These are phyloP conservation scores for Papiliotrema fonsecae DNA, from an alignment of 1,284 basidiomycete species.

Conservation along the genomic window DNA sequence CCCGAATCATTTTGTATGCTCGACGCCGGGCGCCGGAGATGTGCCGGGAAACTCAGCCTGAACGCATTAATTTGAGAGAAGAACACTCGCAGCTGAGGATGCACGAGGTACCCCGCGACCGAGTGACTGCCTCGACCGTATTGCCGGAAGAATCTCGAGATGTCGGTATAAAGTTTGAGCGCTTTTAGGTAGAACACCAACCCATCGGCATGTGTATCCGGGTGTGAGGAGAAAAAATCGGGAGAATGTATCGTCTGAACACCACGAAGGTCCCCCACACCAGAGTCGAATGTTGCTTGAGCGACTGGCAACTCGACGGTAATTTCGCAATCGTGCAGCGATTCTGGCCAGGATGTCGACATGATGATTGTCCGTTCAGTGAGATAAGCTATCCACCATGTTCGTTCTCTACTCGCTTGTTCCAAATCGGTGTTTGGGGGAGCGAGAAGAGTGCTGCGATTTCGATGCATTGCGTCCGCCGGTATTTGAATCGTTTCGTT, in stretches of 20 bases:
- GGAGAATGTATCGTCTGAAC: slow-evolving; percentile 25
- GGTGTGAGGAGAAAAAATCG: neutral
- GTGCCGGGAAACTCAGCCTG: slow-evolving; percentile 28
- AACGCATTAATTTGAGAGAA: slow-evolving; percentile 37
- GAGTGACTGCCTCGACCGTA: slow-evolving; percentile 32
- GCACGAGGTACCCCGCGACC: slow-evolving; percentile 10
- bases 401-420: slow-evolving; percentile 35
- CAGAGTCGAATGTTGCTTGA: slow-evolving; percentile 27
- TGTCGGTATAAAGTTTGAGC: slow-evolving; percentile 55
- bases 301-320: slow-evolving; percentile 37
- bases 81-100: slow-evolving; percentile 26
- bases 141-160: slow-evolving; percentile 28
- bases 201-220: slow-evolving; percentile 52
- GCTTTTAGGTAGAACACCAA: slow-evolving; percentile 59
- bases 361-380: neutral
- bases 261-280: slow-evolving; percentile 24
- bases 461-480: slow-evolving; percentile 2
- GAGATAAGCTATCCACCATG: slow-evolving; percentile 31
- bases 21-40: slow-evolving; percentile 28
- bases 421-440: slow-evolving; percentile 20
- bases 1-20: slow-evolving; percentile 6
- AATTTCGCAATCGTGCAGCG: slow-evolving; percentile 32
- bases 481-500: slow-evolving; percentile 28
- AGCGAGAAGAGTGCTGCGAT: slow-evolving; percentile 2
- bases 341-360: slow-evolving; percentile 6